Percentiles rank a stretch among this genome's conserved stretches.
phyloP scores from a whole-genome alignment of 139 green algal genomes.

The Tetratostichococcus sp. region DNA sequence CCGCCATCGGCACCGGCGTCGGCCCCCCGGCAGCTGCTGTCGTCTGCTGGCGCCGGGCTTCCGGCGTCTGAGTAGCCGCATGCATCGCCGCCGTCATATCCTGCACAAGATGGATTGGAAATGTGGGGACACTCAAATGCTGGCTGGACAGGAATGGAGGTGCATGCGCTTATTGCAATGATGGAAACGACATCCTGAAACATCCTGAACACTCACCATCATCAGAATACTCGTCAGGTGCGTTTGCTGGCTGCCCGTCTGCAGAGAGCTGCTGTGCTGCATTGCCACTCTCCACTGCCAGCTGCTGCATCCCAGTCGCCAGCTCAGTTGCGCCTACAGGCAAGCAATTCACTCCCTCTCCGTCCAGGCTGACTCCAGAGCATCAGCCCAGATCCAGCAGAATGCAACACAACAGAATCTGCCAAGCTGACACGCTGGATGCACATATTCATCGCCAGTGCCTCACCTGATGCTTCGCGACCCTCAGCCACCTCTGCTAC shows the following conservation, averaged over 20 bases:
- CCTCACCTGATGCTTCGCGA: neutral
- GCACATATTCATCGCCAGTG: too few species aligned
- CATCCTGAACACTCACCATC: neutral
- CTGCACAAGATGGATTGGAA: too few species aligned
- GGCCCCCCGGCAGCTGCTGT: neutral
- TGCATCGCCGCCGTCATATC: constrained; percentile 6
- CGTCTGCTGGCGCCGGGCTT: neutral
- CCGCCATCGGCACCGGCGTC: constrained; percentile 3
- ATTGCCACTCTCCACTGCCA: neutral
- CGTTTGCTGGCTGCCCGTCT: neutral
- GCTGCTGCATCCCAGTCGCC: neutral
- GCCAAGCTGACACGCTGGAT: too few species aligned
- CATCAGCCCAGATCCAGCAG: too few species aligned
- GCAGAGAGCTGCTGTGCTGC: neutral
- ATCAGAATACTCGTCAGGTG: neutral
- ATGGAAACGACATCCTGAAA: too few species aligned
- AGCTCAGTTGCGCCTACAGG: neutral
- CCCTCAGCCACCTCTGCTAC: constrained; percentile 3
- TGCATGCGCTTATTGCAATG: too few species aligned
- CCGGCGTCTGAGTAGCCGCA: constrained; percentile 15
- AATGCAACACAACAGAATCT: too few species aligned
- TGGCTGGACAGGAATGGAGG: too few species aligned
- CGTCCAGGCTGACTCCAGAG: too few species aligned
- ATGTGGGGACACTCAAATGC: too few species aligned
- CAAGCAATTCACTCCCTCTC: too few species aligned